phyloP scores from a whole-genome alignment of 139 green algal genomes.

The Coelastrella sp. region DNA sequence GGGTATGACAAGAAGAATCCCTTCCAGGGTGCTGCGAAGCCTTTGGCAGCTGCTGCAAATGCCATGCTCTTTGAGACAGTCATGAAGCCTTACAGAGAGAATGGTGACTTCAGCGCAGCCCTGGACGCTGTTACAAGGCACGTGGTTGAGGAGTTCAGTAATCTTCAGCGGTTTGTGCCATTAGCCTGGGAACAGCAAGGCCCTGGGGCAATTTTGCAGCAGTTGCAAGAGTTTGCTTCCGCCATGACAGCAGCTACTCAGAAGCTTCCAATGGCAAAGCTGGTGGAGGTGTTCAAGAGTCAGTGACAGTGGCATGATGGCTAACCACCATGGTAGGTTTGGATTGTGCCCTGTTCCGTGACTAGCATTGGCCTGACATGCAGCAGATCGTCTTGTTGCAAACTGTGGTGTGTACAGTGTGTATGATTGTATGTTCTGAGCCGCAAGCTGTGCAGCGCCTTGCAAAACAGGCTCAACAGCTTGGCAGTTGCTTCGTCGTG shows the following conservation, averaged over 20 bases:
- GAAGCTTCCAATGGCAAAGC: background rate
- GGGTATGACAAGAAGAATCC: slow-evolving; percentile 33
- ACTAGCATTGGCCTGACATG: no score
- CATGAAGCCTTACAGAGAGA: slow-evolving; percentile 25
- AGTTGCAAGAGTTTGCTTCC: background rate
- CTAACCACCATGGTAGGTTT: no score
- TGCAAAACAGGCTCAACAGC: no score
- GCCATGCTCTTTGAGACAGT: slow-evolving; percentile 14
- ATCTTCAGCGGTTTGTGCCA: slow-evolving; percentile 34
- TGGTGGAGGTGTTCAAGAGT: background rate
- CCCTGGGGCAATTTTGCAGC: background rate
- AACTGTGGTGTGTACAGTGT: no score
- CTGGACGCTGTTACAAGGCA: slow-evolving; percentile 31
- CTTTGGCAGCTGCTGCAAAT: background rate
- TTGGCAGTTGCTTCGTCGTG: no score
- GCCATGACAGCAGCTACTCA: background rate
- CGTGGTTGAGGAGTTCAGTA: slow-evolving; percentile 38
- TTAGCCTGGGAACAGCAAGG: background rate
- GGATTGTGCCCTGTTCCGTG: no score
- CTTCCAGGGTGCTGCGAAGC: background rate
- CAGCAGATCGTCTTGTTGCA: no score
- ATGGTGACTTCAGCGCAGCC: background rate
- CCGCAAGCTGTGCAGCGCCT: no score
- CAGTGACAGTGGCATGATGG: background rate
- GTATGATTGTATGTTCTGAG: no score